Evolutionary conservation across 768 basidiomycete species (phyloP), one percentile per base, ranked within the genome.

Genomic region (Xerocomus spinulosus): DNA sequence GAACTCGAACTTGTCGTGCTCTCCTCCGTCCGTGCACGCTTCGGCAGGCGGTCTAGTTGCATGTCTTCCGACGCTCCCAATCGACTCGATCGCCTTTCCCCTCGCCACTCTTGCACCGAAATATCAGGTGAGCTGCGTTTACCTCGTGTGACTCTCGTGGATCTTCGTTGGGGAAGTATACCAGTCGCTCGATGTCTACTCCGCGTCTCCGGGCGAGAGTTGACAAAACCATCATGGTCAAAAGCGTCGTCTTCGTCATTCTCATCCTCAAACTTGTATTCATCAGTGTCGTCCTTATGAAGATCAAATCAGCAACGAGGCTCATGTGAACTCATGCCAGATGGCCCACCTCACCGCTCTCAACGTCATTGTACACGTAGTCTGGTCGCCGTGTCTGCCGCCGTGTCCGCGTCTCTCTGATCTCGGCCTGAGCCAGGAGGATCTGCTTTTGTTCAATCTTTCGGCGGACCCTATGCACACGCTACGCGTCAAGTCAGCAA

Each of bases 1-100:
- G 76, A 78, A 37, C 68, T 73, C 12, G 82, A 79, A 35, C 71
- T 76, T n/a, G 70, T 70, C 2, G 73, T 76, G 59, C 85, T 86
- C 33, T 90, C 86, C 59, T 82, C 86, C 32, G 87, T 91, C 28
- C 85, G 82, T 8, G 87, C 83, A 44, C 88, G 83, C 62, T 90
- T 90, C 18, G 70, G 64, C 33, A 77, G 81, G 26, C 55, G 68
- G 36, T 86, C 82, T 25, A 75, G 55, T 15, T 73, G 73, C 30
- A 64, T 66, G 6, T 85, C 85, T 26, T 66, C 59, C 39, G 76
- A 61, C 7, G 76, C 80, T 25, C 82, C 86, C 15, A 87, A 69
- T 48, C 88, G 77, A 40, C 75, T 67, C 17, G 87, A 90, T 43
- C 88, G 81, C 43, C 78, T 77, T 68, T 89, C 87, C 20, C 85